A percentile compares a stretch with the other conserved stretches of the same genome.
Conservation (phyloP, 2,329 filamentous ascomycete species). For the Rhexocercosporidium sp. region DNA sequence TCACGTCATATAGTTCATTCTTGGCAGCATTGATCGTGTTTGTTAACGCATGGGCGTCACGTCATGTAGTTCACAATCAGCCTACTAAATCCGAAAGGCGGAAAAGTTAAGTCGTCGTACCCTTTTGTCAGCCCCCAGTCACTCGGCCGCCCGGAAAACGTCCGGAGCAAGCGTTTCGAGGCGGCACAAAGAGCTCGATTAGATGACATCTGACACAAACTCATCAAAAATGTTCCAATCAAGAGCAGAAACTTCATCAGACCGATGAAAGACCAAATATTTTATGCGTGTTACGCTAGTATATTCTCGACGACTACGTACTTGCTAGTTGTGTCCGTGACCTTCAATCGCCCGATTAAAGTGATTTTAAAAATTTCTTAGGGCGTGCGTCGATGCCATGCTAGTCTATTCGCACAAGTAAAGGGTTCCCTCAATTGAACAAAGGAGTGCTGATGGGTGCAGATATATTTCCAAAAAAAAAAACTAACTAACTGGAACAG, state of each 20-base stretch:
- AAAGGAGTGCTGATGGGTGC: background rate
- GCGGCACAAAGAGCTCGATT: background rate
- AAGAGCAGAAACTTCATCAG: background rate
- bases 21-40: too few relatives aligned
- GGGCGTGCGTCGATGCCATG: background rate
- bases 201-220: background rate
- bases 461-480: too few relatives aligned
- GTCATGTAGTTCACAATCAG: too few relatives aligned
- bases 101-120: background rate
- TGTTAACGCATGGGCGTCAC: too few relatives aligned
- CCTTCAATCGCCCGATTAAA: background rate
- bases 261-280: background rate
- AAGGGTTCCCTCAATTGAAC: background rate
- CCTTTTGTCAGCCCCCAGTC: background rate
- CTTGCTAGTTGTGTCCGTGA: background rate
- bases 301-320: background rate
- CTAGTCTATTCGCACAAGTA: background rate
- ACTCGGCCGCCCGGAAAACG: background rate
- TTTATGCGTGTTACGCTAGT: background rate
- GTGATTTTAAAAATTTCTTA: background rate
- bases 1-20: too few relatives aligned
- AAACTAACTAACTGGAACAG: too few relatives aligned
- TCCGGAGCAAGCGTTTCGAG: background rate
- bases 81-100: too few relatives aligned
- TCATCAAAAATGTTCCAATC: background rate